Percentiles rank a stretch among this genome's conserved stretches.
These are phyloP conservation scores for Nicotiana obtusifolia DNA, from an alignment of 257 asterid species.

Conservation along the genomic window DNA sequence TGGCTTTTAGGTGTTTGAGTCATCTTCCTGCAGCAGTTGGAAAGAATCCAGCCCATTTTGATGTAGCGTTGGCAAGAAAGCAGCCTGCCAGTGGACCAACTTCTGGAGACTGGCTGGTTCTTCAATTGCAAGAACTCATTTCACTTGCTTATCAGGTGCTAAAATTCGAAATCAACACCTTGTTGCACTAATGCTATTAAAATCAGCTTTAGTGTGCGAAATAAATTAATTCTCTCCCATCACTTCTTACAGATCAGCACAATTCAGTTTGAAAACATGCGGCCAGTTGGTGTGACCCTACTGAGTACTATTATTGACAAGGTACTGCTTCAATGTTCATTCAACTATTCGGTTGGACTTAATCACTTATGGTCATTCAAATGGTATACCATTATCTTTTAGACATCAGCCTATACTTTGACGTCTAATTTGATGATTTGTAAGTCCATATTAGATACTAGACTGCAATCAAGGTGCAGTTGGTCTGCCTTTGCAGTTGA, in stretches of 20 bases:
- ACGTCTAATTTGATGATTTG: background rate
- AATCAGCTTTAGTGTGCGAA: background rate
- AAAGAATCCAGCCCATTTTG: conserved; percentile 78
- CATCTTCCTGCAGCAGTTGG: conserved; percentile 96
- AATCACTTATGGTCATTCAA: background rate
- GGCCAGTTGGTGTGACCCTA: conserved; percentile 80
- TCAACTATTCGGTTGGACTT: background rate
- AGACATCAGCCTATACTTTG: background rate
- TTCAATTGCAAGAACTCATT: conserved; percentile 88
- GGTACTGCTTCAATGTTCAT: conserved; percentile 36
- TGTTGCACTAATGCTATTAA: conserved; percentile 1
- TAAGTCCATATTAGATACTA: background rate
- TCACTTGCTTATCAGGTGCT: conserved; percentile 98
- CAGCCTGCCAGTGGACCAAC: conserved; percentile 35
- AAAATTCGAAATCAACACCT: conserved; percentile 16
- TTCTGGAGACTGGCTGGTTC: conserved; percentile 81
- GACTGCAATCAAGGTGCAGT: too few species aligned
- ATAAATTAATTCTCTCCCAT: conserved; percentile 16
- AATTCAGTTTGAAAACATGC: conserved; percentile 93
- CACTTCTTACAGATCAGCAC: conserved; percentile 76
- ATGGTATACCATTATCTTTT: background rate
- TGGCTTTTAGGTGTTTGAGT: conserved; percentile 71
- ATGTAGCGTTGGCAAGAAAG: conserved; percentile 70
- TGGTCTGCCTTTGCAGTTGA: too few species aligned
- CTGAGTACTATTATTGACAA: conserved; percentile 85